These are phyloP conservation scores for Seiridium cupressi DNA, from an alignment of 2,329 filamentous ascomycete genomes.

Conservation along the genomic window DNA sequence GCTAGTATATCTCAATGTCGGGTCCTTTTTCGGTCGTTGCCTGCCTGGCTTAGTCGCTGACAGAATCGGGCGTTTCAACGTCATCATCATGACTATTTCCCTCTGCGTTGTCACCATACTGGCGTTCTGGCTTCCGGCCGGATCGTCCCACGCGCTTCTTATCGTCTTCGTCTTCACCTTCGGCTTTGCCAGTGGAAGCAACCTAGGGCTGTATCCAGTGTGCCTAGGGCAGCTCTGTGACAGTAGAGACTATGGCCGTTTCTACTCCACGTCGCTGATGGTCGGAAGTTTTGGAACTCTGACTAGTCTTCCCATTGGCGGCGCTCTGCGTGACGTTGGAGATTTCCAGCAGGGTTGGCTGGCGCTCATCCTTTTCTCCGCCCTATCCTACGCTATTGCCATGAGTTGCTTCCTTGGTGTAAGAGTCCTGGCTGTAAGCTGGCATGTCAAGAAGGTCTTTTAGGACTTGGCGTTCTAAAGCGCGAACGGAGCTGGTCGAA, in stretches of 20 bases:
- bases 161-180: constrained; percentile 71
- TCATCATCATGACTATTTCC: constrained; percentile 67
- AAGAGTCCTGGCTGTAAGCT: constrained; percentile 23
- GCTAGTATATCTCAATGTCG: constrained; percentile 78
- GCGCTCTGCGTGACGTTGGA: constrained; percentile 27
- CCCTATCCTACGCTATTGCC: constrained; percentile 24
- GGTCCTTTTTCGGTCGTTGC: constrained; percentile 73
- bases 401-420: constrained; percentile 26
- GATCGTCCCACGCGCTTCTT: constrained; percentile 52
- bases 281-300: constrained; percentile 70
- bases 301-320: constrained; percentile 44
- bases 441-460: constrained; percentile 23
- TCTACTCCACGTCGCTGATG: constrained; percentile 75
- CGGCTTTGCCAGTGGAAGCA: constrained; percentile 76
- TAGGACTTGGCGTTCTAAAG: neutral
- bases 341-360: constrained; percentile 20
- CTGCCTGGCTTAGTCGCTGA: constrained; percentile 76
- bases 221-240: constrained; percentile 80
- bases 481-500: neutral
- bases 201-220: constrained; percentile 75
- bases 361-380: constrained; percentile 24
- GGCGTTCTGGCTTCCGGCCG: constrained; percentile 69
- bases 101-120: constrained; percentile 55
- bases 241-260: constrained; percentile 71
- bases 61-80: constrained; percentile 76